phyloP scores from a whole-genome alignment of 164 flowering plant species.

The Macadamia tetraphylla region DNA sequence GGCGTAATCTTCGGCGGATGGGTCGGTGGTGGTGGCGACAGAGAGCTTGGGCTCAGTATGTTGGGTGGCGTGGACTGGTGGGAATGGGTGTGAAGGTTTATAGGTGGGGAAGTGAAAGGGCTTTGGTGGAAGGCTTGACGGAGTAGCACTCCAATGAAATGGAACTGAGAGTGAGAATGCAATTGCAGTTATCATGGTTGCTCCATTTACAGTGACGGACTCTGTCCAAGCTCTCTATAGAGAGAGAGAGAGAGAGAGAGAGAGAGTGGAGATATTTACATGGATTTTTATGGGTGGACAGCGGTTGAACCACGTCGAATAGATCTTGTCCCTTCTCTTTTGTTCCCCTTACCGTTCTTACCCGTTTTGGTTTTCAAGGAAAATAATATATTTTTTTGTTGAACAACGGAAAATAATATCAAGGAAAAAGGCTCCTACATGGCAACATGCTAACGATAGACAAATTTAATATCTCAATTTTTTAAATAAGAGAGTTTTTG shows the following conservation, averaged over 20 bases:
- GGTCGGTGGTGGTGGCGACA: slow-evolving; percentile 16
- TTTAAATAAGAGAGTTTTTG: too few relatives aligned
- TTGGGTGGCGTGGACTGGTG: slow-evolving; percentile 19
- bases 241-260: not conserved
- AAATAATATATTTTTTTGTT: too few relatives aligned
- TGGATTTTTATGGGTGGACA: slow-evolving; percentile 8
- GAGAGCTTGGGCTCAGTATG: slow-evolving; percentile 19
- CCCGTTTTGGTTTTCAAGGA: too few relatives aligned
- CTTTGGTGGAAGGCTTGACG: slow-evolving; percentile 10
- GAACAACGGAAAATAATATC: too few relatives aligned
- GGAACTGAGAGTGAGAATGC: slow-evolving; percentile 22
- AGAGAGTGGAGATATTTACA: not conserved
- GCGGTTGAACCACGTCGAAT: slow-evolving; percentile 6
- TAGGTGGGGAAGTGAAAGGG: slow-evolving; percentile 14
- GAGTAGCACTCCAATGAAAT: slow-evolving; percentile 19
- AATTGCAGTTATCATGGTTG: slow-evolving; percentile 29
- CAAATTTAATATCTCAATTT: too few relatives aligned
- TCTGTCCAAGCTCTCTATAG: not conserved
- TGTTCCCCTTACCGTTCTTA: too few relatives aligned
- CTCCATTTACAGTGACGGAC: slow-evolving; percentile 23
- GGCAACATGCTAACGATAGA: too few relatives aligned
- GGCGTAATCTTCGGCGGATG: slow-evolving; percentile 17
- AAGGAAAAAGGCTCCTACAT: too few relatives aligned
- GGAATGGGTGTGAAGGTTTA: slow-evolving; percentile 16
- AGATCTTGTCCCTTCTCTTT: slow-evolving; percentile 5